Base-by-base conservation (phyloP, 139 green algal species). In the Parachlorella kessleri region DNA sequence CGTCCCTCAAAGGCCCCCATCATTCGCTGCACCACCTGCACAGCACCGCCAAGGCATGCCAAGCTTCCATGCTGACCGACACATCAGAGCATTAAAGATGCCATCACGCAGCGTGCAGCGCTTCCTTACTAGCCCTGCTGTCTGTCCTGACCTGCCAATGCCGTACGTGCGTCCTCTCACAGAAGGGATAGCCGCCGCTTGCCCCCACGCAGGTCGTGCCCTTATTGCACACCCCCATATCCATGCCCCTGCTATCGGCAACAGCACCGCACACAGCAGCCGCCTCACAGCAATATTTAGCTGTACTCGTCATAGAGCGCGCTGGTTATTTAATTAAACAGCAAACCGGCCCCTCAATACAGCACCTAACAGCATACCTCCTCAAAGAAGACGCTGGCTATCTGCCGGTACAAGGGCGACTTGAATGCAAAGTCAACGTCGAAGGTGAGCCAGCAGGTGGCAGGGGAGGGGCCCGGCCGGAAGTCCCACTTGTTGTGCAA, bases 381-480 rank as follows among this genome's bases (percentile, higher is more conserved):
- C 8, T 94, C 86, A 73, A 92, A 94, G 65, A 94, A 94, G 24
- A 92, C 73, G 14, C 66, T 76, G 18, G 88, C 90, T 3, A 97
- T 81, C 39, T 92, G 84, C 39, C 83, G 77, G 76, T 98, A 96
- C 38, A 98, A 79, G 28, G 89, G 82, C n/a, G 88, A 94, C 65
- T 90, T 89, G 86, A 98, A 98, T 1, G 87, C 90, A 84, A 98
- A 98, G 75, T 97, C 93, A 3, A 98, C 90, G 37, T 78, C 75
- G 79, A 98, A 98, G 67, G 68, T 77, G 24, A 98, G 87, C 89
- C 88, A 94, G 4, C 82, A 90, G 70, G 84, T 91, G 72, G 76
- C 63, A 3, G 92, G 89, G 6, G 79, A 84, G 26, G 92, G 93
- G 32, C 92, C 94, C 35, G 89, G 84, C 38, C 80, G 55, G 73